phyloP scores from a whole-genome alignment of 352 stramenopile species.

The Pseudoperonospora humuli region DNA sequence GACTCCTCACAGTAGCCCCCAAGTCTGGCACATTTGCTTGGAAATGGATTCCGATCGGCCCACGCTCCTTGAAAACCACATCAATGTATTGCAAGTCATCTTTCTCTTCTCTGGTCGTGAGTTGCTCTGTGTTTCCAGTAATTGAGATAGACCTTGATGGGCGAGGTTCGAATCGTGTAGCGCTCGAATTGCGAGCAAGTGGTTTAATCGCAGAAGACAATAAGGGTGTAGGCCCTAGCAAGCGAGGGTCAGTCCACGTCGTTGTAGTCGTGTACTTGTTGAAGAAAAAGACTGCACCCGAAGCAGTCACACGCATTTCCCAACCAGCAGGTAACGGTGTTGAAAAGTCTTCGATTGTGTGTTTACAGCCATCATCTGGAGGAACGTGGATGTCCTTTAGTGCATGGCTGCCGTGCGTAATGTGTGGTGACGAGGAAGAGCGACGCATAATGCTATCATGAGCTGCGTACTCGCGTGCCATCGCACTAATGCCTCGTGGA shows the following conservation, averaged over 20 bases:
- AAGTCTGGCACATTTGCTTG: slow-evolving; percentile 63
- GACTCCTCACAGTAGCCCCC: slow-evolving; percentile 49
- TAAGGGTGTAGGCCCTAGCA: slow-evolving; percentile 13
- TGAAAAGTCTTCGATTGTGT: slow-evolving; percentile 69
- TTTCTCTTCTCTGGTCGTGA: slow-evolving; percentile 1
- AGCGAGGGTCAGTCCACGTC: slow-evolving; percentile 66
- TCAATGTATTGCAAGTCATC: slow-evolving; percentile 34
- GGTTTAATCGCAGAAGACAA: slow-evolving; percentile 4
- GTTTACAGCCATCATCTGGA: slow-evolving; percentile 46
- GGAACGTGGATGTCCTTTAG: slow-evolving; percentile 33
- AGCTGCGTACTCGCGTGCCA: slow-evolving; percentile 19
- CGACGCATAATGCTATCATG: slow-evolving; percentile 25
- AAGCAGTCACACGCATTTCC: slow-evolving; percentile 74
- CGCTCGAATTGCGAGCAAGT: slow-evolving; percentile 6
- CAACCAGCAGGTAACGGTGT: slow-evolving; percentile 63
- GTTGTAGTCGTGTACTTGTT: slow-evolving; percentile 65
- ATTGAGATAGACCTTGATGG: slow-evolving; percentile 17
- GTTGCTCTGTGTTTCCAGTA: slow-evolving; percentile 5
- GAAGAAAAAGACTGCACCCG: slow-evolving; percentile 69
- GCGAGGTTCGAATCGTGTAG: slow-evolving; percentile 7
- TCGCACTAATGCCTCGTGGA: slow-evolving; percentile 17
- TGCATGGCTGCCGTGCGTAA: slow-evolving; percentile 15
- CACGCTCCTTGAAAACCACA: slow-evolving; percentile 66
- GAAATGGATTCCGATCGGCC: slow-evolving; percentile 76
- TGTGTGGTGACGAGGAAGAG: slow-evolving; percentile 39